Evolutionary conservation across 2,329 filamentous ascomycete species (phyloP).

Genomic region (Colletotrichum limetticola): DNA sequence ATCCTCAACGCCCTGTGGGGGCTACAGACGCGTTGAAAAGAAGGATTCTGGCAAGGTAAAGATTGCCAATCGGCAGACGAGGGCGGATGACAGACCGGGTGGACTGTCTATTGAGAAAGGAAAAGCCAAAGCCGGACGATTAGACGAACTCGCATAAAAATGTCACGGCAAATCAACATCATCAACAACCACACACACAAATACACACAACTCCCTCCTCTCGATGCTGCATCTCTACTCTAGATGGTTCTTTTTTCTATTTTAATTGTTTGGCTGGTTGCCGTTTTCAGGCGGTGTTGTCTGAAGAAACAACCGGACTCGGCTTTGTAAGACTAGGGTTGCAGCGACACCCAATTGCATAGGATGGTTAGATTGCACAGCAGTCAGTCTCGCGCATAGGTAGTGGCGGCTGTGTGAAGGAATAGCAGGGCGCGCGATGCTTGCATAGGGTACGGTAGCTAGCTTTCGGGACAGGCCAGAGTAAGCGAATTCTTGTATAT

Average conservation of each 20-base stretch:
- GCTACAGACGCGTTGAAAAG: background rate
- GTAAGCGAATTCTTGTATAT: conserved; percentile 27
- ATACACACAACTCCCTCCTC: background rate
- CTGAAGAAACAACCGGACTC: conserved; percentile 4
- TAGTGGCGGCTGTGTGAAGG: background rate
- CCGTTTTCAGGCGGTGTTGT: background rate
- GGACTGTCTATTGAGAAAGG: conserved; percentile 3
- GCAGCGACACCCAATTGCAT: conserved; percentile 17
- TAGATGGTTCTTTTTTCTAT: conserved; percentile 14
- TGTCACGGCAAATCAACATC: background rate
- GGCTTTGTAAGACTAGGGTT: conserved; percentile 33
- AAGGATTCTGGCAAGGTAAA: background rate
- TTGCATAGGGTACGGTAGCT: conserved; percentile 18
- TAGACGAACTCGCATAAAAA: conserved; percentile 31
- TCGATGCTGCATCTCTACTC: conserved; percentile 32
- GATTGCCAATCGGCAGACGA: background rate
- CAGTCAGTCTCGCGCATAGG: background rate
- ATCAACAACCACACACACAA: background rate
- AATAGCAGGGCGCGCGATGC: background rate
- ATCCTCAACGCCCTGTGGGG: background rate
- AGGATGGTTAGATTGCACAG: conserved; percentile 12
- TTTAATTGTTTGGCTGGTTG: background rate
- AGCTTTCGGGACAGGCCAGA: conserved; percentile 7
- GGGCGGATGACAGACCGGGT: background rate
- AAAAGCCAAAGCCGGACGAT: conserved; percentile 2